Evolutionary conservation across 495 filamentous ascomycete species (phyloP).

Genomic region (Aspergillus affinis): DNA sequence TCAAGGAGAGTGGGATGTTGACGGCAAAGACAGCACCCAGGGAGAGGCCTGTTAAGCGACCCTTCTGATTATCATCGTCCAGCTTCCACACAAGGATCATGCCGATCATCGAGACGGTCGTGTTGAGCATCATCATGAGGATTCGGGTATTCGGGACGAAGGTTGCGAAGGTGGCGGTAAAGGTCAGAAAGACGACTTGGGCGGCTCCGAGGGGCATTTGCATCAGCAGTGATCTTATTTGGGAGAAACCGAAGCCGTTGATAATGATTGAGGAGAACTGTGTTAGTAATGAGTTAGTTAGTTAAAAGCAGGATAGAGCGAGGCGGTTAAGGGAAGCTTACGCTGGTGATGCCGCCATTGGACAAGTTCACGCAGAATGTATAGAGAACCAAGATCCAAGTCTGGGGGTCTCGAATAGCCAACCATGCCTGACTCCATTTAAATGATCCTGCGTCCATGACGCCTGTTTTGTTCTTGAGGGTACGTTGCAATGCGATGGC

Average conservation of each 20-base stretch:
- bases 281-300: not conserved
- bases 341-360: slow-evolving; percentile 46
- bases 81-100: slow-evolving; percentile 60
- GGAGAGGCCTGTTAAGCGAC: slow-evolving; percentile 55
- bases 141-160: slow-evolving; percentile 30
- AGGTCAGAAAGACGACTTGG: slow-evolving; percentile 35
- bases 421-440: slow-evolving; percentile 55
- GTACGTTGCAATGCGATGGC: slow-evolving; percentile 56
- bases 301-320: not conserved
- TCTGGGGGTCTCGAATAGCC: slow-evolving; percentile 52
- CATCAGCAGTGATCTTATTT: slow-evolving; percentile 38
- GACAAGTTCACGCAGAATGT: slow-evolving; percentile 42
- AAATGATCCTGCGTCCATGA: slow-evolving; percentile 57
- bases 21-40: slow-evolving; percentile 51
- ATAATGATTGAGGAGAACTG: slow-evolving; percentile 45
- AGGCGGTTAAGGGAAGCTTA: slow-evolving; percentile 1
- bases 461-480: slow-evolving; percentile 56
- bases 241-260: slow-evolving; percentile 39
- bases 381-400: slow-evolving; percentile 43
- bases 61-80: slow-evolving; percentile 49
- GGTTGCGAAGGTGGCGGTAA: slow-evolving; percentile 32
- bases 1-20: slow-evolving; percentile 56
- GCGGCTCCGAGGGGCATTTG: slow-evolving; percentile 42
- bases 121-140: slow-evolving; percentile 35
- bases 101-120: slow-evolving; percentile 46